These are phyloP conservation scores for Bipolaris sorokiniana DNA, from an alignment of 2,329 filamentous ascomycete genomes.

Conservation along the genomic window DNA sequence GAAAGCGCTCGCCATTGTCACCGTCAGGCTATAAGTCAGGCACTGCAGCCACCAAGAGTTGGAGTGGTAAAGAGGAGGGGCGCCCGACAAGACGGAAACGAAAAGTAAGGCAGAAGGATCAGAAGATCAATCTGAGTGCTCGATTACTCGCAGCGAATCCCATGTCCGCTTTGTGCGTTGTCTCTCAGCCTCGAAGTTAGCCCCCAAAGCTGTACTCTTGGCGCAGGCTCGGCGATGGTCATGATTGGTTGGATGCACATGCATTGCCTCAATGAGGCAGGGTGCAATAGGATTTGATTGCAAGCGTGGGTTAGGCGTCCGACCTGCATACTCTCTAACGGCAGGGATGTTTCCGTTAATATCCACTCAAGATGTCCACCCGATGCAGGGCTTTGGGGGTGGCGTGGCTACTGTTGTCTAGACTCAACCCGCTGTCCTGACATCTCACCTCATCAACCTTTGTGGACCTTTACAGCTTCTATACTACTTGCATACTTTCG, in stretches of 20 bases:
- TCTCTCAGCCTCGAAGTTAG: background rate
- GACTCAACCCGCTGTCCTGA: background rate
- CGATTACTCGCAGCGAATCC: background rate
- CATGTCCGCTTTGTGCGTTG: background rate
- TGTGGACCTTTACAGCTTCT: too few species aligned
- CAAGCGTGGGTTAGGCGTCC: background rate
- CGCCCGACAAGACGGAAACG: background rate
- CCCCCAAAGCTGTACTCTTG: constrained; percentile 2
- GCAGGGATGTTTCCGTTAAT: background rate
- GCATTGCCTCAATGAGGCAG: background rate
- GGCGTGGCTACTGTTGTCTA: background rate
- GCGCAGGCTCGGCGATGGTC: background rate
- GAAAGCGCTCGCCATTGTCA: background rate
- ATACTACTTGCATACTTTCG: background rate
- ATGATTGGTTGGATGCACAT: background rate
- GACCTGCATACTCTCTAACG: background rate
- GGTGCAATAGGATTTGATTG: background rate
- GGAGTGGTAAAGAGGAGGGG: background rate
- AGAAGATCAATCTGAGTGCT: background rate
- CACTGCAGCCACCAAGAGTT: background rate
- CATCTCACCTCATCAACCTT: too few species aligned
- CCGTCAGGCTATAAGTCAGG: background rate
- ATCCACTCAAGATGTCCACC: background rate
- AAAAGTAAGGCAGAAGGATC: background rate
- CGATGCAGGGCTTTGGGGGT: background rate